These are phyloP conservation scores for Mycena chlorophos DNA, from an alignment of 768 basidiomycete genomes.

Conservation along the genomic window DNA sequence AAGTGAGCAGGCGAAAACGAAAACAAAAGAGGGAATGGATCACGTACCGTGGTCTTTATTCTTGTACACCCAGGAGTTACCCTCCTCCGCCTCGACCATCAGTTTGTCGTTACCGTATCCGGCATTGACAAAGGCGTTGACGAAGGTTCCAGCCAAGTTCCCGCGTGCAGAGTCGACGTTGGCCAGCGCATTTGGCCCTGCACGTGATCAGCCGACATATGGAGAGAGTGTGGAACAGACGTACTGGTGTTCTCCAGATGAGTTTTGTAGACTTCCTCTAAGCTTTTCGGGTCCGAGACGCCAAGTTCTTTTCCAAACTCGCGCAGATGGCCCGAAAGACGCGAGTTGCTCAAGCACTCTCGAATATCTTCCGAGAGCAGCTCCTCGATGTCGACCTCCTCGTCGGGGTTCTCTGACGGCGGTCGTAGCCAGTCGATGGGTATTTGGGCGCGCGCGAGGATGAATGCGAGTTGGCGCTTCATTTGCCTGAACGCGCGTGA, in stretches of 20 bases:
- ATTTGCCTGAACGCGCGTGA: slow-evolving; percentile 61
- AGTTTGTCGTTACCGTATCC: slow-evolving; percentile 99
- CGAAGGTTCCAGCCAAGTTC: slow-evolving; percentile 95
- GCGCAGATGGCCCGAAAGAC: slow-evolving; percentile 81
- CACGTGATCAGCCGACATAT: neutral
- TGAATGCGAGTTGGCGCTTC: slow-evolving; percentile 92
- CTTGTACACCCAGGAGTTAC: slow-evolving; percentile 99
- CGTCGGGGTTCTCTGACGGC: slow-evolving; percentile 48
- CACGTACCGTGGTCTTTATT: slow-evolving; percentile 93
- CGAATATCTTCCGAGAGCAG: slow-evolving; percentile 80
- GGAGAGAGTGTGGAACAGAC: slow-evolving; percentile 18
- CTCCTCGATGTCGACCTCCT: slow-evolving; percentile 57
- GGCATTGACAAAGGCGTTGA: slow-evolving; percentile 98
- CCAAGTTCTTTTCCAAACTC: slow-evolving; percentile 93
- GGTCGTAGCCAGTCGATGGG: slow-evolving; percentile 87
- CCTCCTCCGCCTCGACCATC: slow-evolving; percentile 95
- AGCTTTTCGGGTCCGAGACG: slow-evolving; percentile 82
- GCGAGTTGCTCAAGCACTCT: slow-evolving; percentile 84
- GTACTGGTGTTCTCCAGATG: slow-evolving; percentile 89
- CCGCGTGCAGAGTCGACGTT: slow-evolving; percentile 92
- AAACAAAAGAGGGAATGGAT: neutral
- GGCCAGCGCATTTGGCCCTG: slow-evolving; percentile 66
- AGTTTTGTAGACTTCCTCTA: slow-evolving; percentile 97
- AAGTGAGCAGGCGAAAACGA: neutral
- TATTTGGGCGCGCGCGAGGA: slow-evolving; percentile 89